A percentile compares a stretch with the other conserved stretches of the same genome.
Evolutionary conservation across 2,329 filamentous ascomycete genomes (phyloP).

Genomic region (Epichloe scottii): DNA sequence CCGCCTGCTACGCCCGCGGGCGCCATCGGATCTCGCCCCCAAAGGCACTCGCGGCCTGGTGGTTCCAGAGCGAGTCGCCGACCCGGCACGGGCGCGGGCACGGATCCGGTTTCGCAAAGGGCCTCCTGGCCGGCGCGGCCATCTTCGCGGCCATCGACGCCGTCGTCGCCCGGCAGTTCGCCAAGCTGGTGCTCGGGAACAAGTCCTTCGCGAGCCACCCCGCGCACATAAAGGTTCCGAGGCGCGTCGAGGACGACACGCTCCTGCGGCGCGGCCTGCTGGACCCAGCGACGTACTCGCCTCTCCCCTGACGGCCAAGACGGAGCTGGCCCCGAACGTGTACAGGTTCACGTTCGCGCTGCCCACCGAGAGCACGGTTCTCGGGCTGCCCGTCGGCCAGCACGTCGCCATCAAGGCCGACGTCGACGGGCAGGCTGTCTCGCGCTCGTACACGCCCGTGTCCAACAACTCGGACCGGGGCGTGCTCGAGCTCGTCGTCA

Average conservation of each 20-base stretch:
- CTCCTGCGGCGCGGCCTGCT: not conserved
- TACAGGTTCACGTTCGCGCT: constrained; percentile 36
- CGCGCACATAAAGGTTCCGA: constrained; percentile 28
- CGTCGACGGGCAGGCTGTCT: constrained; percentile 31
- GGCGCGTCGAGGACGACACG: not conserved
- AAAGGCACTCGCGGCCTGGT: no score
- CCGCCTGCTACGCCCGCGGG: not conserved
- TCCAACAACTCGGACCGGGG: constrained; percentile 39
- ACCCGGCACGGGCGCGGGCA: no score
- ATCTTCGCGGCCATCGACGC: constrained; percentile 20
- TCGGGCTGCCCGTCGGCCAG: constrained; percentile 44
- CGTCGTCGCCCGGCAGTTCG: constrained; percentile 11
- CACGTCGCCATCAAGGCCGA: constrained; percentile 39
- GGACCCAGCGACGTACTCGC: constrained; percentile 26
- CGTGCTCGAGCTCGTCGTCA: constrained; percentile 36
- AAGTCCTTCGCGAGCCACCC: constrained; percentile 22
- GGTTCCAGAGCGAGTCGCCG: no score
- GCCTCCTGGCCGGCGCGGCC: constrained; percentile 19
- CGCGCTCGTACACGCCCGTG: constrained; percentile 41
- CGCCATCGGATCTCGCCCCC: no score
- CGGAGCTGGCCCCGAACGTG: constrained; percentile 27
- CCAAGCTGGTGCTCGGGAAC: not conserved
- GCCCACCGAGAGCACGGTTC: constrained; percentile 28
- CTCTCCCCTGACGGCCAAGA: constrained; percentile 31
- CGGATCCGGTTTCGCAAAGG: not conserved